Conservation (phyloP, 345 rosid genomes). For the Tarenaya hassleriana region DNA sequence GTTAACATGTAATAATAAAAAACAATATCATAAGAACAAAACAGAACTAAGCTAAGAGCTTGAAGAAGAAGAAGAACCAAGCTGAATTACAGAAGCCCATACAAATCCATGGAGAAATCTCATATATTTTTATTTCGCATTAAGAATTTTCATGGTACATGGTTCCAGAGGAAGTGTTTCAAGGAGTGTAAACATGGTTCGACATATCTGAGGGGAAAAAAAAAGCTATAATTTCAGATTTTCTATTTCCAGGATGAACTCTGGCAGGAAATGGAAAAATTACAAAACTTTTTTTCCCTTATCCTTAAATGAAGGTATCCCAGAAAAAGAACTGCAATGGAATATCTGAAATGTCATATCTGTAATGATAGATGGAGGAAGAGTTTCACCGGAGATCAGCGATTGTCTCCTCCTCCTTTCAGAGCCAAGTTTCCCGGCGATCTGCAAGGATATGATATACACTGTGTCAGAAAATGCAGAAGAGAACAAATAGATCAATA, state of each 20-base stretch:
- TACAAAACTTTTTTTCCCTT: conserved; percentile 16
- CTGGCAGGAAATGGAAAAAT: conserved; percentile 2
- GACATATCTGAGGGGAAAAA: neutral
- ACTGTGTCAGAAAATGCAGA: neutral
- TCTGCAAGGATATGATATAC: conserved; percentile 20
- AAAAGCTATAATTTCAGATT: no score
- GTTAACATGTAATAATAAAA: no score
- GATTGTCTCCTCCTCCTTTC: conserved; percentile 22
- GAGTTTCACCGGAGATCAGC: conserved; percentile 17
- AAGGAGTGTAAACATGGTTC: conserved; percentile 10
- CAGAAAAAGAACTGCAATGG: conserved; percentile 20
- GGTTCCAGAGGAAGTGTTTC: conserved; percentile 27
- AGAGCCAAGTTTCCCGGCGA: conserved; percentile 19
- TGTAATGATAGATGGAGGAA: conserved; percentile 14
- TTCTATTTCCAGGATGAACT: conserved; percentile 14
- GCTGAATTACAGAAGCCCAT: no score
- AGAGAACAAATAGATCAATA: conserved; percentile 3
- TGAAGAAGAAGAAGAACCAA: neutral
- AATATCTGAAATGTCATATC: conserved; percentile 23
- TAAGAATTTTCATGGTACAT: conserved; percentile 25
- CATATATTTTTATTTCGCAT: conserved; percentile 22
- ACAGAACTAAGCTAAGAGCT: no score
- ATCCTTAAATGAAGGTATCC: conserved; percentile 23
- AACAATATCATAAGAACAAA: no score
- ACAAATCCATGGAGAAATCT: conserved; percentile 3